Base-by-base conservation (phyloP, 1,139 yeast genomes). In the Kodamaea anthophila region DNA sequence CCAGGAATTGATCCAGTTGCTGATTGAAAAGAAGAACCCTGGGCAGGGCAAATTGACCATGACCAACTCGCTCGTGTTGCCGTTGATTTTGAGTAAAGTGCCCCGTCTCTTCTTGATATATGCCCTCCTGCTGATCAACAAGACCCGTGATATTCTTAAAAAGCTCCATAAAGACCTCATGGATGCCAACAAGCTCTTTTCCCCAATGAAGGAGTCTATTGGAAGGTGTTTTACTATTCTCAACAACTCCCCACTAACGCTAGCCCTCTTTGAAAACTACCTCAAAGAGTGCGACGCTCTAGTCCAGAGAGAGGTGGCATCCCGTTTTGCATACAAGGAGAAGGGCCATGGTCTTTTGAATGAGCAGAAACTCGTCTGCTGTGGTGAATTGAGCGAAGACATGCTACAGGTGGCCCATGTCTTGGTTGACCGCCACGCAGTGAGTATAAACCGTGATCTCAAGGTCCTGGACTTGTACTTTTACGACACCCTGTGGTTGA, bases 401-500 rank as follows among this genome's bases (percentile, higher is more conserved):
- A 57, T 75, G 34, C 37, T 43, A 24, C 52, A 53, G 23, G 44
- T 55, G 23, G 58, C 63, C 2, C 39, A 46, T 35, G 46, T 47
- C 41, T 48, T 55, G 36, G 51, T 61, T 32, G 70, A 52, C 29
- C 55, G 53, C 24, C 64, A 57, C 37, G 38, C 60, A 4, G 46
- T 51, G 2, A 49, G 49, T 21, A 53, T 69, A 4, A 50, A 49
- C 13, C 56, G 65, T 13, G 74, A 65, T 24, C 53, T 61, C 31
- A 60, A 67, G 39, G 51, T 70, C 2, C 58, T 73, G 0, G 71
- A 66, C 23, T 46, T 85, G 24, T 81, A 70, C 44, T 79, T 79
- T 44, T 77, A 80, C 47, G 79, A 84, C 42, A 77, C 77, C 1
- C 63, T 66, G 20, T 85, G 95, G 95, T 58, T 85, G 7, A 66